Evolutionary conservation across 441 rosid genomes (phyloP).

Genomic region (Manihot esculenta): DNA sequence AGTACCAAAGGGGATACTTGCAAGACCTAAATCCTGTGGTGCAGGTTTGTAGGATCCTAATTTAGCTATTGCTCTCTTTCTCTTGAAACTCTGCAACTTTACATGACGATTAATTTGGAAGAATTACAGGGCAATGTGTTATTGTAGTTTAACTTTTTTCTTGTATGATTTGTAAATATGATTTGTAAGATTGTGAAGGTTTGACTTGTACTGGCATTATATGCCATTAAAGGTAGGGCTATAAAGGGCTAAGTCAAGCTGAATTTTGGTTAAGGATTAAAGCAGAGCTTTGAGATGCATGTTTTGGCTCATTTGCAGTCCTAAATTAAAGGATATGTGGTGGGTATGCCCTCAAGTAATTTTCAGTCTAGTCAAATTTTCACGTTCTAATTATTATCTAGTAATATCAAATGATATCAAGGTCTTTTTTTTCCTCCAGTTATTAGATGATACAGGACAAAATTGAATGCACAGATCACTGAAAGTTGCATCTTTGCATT

Average conservation of each 20-base stretch:
- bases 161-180: not conserved
- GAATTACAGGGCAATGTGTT: not conserved
- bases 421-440: not conserved
- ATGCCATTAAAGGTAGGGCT: not conserved
- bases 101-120: slow-evolving; percentile 4
- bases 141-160: not conserved
- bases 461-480: not conserved
- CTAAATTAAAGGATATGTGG: no score
- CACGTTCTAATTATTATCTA: not conserved
- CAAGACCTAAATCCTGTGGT: slow-evolving; percentile 15
- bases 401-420: slow-evolving; percentile 2
- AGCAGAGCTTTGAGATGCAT: not conserved
- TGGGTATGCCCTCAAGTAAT: no score
- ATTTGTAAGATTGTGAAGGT: not conserved
- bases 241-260: not conserved
- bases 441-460: not conserved
- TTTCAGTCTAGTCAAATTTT: not conserved
- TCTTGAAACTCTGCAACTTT: not conserved
- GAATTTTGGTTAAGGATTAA: not conserved
- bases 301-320: no score
- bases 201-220: not conserved
- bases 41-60: slow-evolving; percentile 21
- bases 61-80: not conserved
- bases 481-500: not conserved
- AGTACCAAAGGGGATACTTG: slow-evolving; percentile 15